phyloP scores from a whole-genome alignment of 345 rosid genomes.

The Euphorbia pulcherrima region DNA sequence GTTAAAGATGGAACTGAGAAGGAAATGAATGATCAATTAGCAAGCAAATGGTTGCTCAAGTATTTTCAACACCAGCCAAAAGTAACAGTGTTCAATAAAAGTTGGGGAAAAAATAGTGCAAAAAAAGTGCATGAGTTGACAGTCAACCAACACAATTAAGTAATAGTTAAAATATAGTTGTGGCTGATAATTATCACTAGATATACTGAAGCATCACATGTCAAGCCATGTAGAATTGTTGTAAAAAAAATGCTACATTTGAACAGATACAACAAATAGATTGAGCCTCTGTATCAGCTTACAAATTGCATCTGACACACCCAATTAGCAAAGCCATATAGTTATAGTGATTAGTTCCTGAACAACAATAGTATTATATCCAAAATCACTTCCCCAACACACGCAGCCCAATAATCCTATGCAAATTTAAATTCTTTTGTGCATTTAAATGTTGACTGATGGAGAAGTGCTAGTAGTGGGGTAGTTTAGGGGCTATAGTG shows the following conservation, averaged over 20 bases:
- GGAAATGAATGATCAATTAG: not conserved
- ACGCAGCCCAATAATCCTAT: not conserved
- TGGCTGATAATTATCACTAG: not conserved
- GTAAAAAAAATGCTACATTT: constrained; percentile 2
- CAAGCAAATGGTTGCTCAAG: not conserved
- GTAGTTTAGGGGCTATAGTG: too few species aligned
- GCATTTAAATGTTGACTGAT: not conserved
- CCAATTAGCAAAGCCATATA: not conserved
- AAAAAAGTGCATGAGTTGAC: not conserved
- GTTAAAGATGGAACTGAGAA: constrained; percentile 76
- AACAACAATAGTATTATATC: not conserved
- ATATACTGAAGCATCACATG: not conserved
- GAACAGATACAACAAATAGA: not conserved
- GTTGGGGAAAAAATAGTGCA: not conserved
- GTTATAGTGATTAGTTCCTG: not conserved
- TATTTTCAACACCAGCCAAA: not conserved
- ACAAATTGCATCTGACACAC: not conserved
- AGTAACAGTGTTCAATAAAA: not conserved
- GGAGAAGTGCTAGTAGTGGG: too few species aligned
- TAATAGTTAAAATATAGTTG: not conserved
- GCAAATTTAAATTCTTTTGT: not conserved
- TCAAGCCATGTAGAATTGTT: not conserved
- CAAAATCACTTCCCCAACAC: not conserved
- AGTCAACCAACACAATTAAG: not conserved
- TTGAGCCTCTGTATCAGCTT: not conserved